Evolutionary conservation across 1,284 basidiomycete species (phyloP), one percentile per base, ranked within the genome.

Genomic region (Pholiota adiposa): DNA sequence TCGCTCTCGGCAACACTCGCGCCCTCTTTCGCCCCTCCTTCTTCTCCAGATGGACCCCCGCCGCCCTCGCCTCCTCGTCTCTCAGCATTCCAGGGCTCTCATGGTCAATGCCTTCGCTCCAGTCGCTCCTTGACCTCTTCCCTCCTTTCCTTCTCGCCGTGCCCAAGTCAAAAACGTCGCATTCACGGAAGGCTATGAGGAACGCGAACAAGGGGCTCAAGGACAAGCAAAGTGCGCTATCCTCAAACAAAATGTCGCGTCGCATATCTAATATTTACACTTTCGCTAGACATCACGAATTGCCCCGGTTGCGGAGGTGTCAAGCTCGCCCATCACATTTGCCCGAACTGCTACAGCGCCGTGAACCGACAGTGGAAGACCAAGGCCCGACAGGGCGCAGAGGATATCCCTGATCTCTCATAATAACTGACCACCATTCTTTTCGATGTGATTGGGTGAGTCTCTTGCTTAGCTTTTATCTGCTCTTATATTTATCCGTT

Each of bases 101-200:
- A 57, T 82, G 83, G 77, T 75, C 79, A 57, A 72, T 86, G 52
- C 86, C 86, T 12, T 75, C 83, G 8, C 65, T 79, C 19, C 80
- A 83, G 51, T 85, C 88, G 8, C 78, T 96, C 27, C 81, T 90
- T 51, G 92, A 95, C 62, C 83, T 97, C 31, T 85, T 98, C 68
- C 94, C 96, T 23, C 86, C 95, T 1, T 87, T 97, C 70, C 77
- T 98, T 25, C 85, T 93, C 50, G 96, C 96, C 16, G 96, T 97
- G 2, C 97, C 97, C 16, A 98, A 98, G 79, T 93, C 91, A 76
- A 97, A 97, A 79, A 85, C 89, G 8, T 95, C 95, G 0, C 96
- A 98, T 75, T 96, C 94, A 29, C 83, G 93, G 51, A 98, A 98
- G 75, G 85, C 89, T n/a, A 98, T 98, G 96, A 84, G 96, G 29